phyloP scores from a whole-genome alignment of 2,329 filamentous ascomycete species.

The Colletotrichum musicola region DNA sequence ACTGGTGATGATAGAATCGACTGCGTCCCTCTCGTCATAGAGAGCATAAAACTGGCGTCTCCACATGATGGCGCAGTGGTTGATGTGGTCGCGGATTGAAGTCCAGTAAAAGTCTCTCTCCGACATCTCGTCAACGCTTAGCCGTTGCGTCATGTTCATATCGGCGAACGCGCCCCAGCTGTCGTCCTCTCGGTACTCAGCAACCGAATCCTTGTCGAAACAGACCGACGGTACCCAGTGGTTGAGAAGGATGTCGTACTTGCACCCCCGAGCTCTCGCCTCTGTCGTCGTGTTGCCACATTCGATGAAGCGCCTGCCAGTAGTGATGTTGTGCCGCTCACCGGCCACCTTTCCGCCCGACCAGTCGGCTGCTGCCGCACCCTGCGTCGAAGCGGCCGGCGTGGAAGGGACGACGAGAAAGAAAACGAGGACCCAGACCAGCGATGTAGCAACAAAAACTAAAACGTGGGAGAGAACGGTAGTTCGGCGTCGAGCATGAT shows the following conservation, averaged over 20 bases:
- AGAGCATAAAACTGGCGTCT: constrained; percentile 44
- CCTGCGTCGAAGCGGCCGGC: background rate
- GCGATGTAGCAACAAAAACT: constrained; percentile 41
- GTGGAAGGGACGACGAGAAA: constrained; percentile 31
- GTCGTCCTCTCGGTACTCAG: constrained; percentile 44
- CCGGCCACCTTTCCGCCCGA: background rate
- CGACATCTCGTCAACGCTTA: constrained; percentile 42
- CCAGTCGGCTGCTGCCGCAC: background rate
- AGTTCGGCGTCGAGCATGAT: constrained; percentile 17
- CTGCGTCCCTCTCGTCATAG: constrained; percentile 40
- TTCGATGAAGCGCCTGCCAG: constrained; percentile 32
- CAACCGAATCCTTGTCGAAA: constrained; percentile 42
- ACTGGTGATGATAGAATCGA: constrained; percentile 43
- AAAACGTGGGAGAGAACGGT: constrained; percentile 37
- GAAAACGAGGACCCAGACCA: constrained; percentile 42
- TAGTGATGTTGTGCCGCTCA: constrained; percentile 41
- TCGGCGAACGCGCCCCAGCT: constrained; percentile 44
- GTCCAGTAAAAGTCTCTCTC: constrained; percentile 43
- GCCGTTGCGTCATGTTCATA: constrained; percentile 40
- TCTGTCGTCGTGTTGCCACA: constrained; percentile 42
- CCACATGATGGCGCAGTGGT: constrained; percentile 46
- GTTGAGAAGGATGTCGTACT: constrained; percentile 44
- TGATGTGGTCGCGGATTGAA: constrained; percentile 43
- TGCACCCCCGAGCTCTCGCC: constrained; percentile 40
- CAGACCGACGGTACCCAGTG: constrained; percentile 44